Evolutionary conservation across 2,329 filamentous ascomycete species (phyloP).

Genomic region (Ophiostoma quercus): DNA sequence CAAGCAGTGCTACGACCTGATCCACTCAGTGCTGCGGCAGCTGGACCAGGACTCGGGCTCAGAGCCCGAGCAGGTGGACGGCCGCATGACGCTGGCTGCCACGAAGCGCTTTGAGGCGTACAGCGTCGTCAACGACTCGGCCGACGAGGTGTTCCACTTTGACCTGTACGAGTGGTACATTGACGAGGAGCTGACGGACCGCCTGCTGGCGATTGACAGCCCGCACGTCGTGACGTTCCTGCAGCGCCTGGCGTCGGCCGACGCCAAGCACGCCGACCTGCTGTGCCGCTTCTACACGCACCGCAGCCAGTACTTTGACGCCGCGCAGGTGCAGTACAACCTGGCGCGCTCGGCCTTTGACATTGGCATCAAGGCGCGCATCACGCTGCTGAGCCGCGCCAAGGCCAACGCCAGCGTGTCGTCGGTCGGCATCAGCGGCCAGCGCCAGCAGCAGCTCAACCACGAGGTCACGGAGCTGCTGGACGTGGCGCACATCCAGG

Average conservation of each 20-base stretch:
- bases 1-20: constrained; percentile 76
- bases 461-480: constrained; percentile 81
- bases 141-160: constrained; percentile 91
- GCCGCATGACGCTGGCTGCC: constrained; percentile 66
- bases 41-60: constrained; percentile 66
- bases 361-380: constrained; percentile 75
- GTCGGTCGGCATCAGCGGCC: constrained; percentile 68
- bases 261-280: constrained; percentile 77
- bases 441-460: constrained; percentile 76
- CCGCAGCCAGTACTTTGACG: constrained; percentile 75
- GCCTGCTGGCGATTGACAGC: constrained; percentile 78
- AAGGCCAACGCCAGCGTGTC: constrained; percentile 87
- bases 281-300: constrained; percentile 91
- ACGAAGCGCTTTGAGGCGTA: constrained; percentile 85
- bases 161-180: constrained; percentile 99
- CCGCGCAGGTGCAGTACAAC: constrained; percentile 77
- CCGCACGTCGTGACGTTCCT: constrained; percentile 83
- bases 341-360: constrained; percentile 76
- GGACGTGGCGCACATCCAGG: constrained; percentile 91
- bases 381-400: constrained; percentile 83
- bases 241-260: constrained; percentile 64
- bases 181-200: constrained; percentile 73
- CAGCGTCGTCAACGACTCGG: constrained; percentile 77
- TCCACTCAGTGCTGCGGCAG: constrained; percentile 72
- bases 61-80: constrained; percentile 71